These are phyloP conservation scores for Phytophthora pinifolia DNA, from an alignment of 352 stramenopile species.

Conservation along the genomic window DNA sequence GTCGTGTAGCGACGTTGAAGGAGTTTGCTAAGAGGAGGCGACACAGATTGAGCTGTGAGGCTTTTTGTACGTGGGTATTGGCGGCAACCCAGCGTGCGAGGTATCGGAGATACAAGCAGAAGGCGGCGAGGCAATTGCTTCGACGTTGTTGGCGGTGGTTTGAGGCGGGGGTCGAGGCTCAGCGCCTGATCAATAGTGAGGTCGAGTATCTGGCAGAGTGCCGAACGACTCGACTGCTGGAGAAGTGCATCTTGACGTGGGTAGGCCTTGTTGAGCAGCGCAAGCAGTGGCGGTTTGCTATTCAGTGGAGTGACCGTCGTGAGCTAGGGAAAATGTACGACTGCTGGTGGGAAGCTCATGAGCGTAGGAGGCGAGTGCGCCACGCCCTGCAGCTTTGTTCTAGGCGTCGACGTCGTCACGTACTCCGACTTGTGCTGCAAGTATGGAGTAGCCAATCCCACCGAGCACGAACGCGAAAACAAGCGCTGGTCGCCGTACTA, in stretches of 20 bases:
- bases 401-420: constrained; percentile 19
- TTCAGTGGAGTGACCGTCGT: constrained; percentile 22
- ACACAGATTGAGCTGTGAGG: constrained; percentile 7
- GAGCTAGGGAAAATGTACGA: constrained; percentile 22
- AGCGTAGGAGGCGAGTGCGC: constrained; percentile 9
- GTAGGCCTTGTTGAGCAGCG: constrained; percentile 17
- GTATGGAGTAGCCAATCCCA: constrained; percentile 9
- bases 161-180: constrained; percentile 9
- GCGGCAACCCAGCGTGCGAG: background rate
- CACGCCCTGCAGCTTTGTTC: constrained; percentile 17
- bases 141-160: constrained; percentile 23
- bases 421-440: constrained; percentile 12
- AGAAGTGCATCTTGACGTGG: constrained; percentile 16
- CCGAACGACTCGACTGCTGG: background rate
- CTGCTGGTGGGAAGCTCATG: constrained; percentile 18
- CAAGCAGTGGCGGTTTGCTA: constrained; percentile 25
- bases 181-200: constrained; percentile 5
- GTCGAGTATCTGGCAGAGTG: constrained; percentile 8
- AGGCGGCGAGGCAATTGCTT: constrained; percentile 14
- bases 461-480: constrained; percentile 2
- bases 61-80: constrained; percentile 19
- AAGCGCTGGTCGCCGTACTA: constrained; percentile 13
- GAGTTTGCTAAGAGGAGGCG: constrained; percentile 6
- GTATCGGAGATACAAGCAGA: constrained; percentile 14
- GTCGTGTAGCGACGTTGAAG: background rate